Conservation (phyloP, 75 land plant species). For the Selaginella tamariscina region DNA sequence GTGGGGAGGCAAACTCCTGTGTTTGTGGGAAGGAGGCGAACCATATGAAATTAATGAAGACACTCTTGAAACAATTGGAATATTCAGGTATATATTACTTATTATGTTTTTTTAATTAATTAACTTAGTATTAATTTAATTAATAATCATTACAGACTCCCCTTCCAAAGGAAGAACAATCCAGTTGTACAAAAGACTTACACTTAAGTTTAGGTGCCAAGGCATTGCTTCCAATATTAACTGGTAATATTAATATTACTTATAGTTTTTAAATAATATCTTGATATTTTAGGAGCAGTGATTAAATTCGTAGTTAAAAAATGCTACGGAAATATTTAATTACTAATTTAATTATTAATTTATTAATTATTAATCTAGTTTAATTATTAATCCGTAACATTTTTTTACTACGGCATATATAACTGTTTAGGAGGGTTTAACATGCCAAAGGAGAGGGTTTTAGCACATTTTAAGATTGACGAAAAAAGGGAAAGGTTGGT, state of each 20-base stretch:
- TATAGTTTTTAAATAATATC: neutral
- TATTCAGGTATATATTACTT: constrained; percentile 18
- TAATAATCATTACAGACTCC: neutral
- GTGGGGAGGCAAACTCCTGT: constrained; percentile 56
- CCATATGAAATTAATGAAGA: constrained; percentile 52
- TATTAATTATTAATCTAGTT: no score
- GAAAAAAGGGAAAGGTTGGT: constrained; percentile 42
- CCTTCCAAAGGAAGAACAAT: no score
- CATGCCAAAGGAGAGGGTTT: constrained; percentile 52
- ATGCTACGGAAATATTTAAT: no score
- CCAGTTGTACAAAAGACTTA: no score
- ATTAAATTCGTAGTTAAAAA: no score
- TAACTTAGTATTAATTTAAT: neutral
- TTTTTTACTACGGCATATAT: no score
- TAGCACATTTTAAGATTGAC: constrained; percentile 67
- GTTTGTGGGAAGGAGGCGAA: constrained; percentile 72
- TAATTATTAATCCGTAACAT: no score
- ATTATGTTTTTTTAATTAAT: neutral
- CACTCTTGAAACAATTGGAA: constrained; percentile 47
- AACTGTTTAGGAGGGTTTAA: constrained; percentile 65
- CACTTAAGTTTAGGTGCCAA: constrained; percentile 4
- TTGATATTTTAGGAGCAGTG: no score
- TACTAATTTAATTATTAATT: no score
- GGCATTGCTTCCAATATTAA: constrained; percentile 11
- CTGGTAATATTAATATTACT: neutral